A percentile compares a stretch with the other conserved stretches of the same genome.
Evolutionary conservation across 768 basidiomycete genomes (phyloP).

Genomic region (Tubosaeta sp.): DNA sequence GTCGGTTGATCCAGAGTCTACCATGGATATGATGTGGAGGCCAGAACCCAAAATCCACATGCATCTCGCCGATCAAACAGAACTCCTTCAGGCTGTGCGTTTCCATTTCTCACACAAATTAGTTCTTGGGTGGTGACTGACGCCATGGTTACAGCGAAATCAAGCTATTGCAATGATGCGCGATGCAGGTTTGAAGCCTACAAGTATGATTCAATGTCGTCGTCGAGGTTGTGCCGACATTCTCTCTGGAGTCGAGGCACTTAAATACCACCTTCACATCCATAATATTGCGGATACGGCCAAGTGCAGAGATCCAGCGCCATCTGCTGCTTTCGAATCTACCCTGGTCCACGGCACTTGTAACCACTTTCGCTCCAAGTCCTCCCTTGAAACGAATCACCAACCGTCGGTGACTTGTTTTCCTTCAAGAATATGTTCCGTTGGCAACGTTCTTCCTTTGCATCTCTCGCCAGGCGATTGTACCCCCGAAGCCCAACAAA

Average conservation of each 20-base stretch:
- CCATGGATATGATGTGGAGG: slow-evolving; percentile 30
- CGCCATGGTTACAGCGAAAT: slow-evolving; percentile 12
- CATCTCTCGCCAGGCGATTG: slow-evolving; percentile 12
- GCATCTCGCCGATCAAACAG: slow-evolving; percentile 34
- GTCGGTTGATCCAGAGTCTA: slow-evolving; percentile 6
- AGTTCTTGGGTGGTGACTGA: slow-evolving; percentile 1
- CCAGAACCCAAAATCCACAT: slow-evolving; percentile 32
- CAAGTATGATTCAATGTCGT: slow-evolving; percentile 38
- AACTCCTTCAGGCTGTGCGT: slow-evolving; percentile 39
- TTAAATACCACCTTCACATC: slow-evolving; percentile 53
- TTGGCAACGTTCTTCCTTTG: slow-evolving; percentile 10
- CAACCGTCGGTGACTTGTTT: neutral
- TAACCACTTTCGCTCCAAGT: slow-evolving; percentile 18
- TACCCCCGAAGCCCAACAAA: neutral
- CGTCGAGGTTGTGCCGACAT: slow-evolving; percentile 44
- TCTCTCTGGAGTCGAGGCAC: slow-evolving; percentile 38
- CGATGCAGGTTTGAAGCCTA: slow-evolving; percentile 24
- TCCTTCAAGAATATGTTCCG: slow-evolving; percentile 15
- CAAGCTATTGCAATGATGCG: slow-evolving; percentile 27
- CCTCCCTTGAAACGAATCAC: slow-evolving; percentile 1
- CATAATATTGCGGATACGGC: slow-evolving; percentile 45
- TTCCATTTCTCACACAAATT: neutral
- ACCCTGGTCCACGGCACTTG: neutral
- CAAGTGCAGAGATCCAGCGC: neutral
- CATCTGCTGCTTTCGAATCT: neutral